Evolutionary conservation across 331 rosid species (phyloP).

Genomic region (Malus hybrid): DNA sequence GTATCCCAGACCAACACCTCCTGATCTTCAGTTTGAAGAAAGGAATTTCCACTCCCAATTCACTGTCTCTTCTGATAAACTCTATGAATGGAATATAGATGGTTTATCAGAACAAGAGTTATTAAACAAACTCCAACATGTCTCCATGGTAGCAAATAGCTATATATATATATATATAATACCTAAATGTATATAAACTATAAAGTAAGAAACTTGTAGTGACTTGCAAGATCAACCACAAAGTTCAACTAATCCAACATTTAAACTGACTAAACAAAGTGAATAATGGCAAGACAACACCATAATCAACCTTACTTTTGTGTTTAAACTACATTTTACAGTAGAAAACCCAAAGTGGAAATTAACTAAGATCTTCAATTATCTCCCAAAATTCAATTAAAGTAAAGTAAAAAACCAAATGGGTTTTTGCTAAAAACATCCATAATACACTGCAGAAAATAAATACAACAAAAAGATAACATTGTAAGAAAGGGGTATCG

Average conservation of each 20-base stretch:
- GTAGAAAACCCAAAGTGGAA: constrained; percentile 9
- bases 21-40: too few species aligned
- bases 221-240: constrained; percentile 6
- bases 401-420: neutral
- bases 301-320: constrained; percentile 6
- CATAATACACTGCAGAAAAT: neutral
- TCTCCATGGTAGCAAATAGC: too few species aligned
- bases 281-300: constrained; percentile 1
- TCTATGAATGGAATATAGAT: too few species aligned
- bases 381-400: neutral
- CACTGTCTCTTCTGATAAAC: too few species aligned
- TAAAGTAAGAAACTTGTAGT: constrained; percentile 1
- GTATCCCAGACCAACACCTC: too few species aligned
- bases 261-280: constrained; percentile 1
- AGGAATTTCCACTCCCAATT: too few species aligned
- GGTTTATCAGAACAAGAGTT: too few species aligned
- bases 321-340: constrained; percentile 4
- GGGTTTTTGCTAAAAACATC: neutral
- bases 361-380: neutral
- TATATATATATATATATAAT: too few species aligned
- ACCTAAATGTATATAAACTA: neutral
- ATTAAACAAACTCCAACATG: too few species aligned
- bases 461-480: neutral
- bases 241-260: constrained; percentile 17
- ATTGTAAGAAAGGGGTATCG: neutral